Evolutionary conservation across 495 filamentous ascomycete species (phyloP).

Genomic region (Glarea lozoyensis): DNA sequence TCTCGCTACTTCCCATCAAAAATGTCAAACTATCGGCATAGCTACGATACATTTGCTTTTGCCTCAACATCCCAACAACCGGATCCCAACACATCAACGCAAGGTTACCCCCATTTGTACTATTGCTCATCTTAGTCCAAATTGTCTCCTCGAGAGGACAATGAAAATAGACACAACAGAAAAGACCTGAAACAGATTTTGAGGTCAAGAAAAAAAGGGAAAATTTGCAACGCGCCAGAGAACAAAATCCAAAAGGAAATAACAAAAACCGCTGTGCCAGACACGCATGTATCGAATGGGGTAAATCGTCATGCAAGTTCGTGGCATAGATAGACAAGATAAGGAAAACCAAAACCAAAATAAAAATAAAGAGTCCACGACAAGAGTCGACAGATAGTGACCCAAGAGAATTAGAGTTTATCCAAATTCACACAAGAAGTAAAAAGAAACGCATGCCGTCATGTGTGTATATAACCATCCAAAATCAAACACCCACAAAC

Average conservation of each 20-base stretch:
- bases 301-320: constrained; percentile 44
- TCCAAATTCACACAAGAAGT: constrained; percentile 29
- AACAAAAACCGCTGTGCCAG: constrained; percentile 39
- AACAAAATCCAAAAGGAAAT: constrained; percentile 22
- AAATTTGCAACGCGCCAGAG: no score
- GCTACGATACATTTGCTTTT: no score
- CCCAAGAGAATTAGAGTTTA: constrained; percentile 32
- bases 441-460: constrained; percentile 24
- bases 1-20: no score
- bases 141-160: constrained; percentile 19
- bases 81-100: no score
- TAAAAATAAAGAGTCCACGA: no score
- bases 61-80: no score
- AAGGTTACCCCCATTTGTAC: constrained; percentile 5
- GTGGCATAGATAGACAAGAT: constrained; percentile 33
- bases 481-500: constrained; percentile 21
- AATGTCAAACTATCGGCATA: no score
- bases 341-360: constrained; percentile 37
- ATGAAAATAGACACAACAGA: constrained; percentile 1
- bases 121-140: constrained; percentile 3
- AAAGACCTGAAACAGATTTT: constrained; percentile 14
- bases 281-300: constrained; percentile 36
- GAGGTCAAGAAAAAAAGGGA: constrained; percentile 10
- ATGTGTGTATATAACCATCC: constrained; percentile 27
- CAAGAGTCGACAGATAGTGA: constrained; percentile 19